Evolutionary conservation across 768 basidiomycete species (phyloP), one percentile per base, ranked within the genome.

Genomic region (Auricularia auricula-judae): DNA sequence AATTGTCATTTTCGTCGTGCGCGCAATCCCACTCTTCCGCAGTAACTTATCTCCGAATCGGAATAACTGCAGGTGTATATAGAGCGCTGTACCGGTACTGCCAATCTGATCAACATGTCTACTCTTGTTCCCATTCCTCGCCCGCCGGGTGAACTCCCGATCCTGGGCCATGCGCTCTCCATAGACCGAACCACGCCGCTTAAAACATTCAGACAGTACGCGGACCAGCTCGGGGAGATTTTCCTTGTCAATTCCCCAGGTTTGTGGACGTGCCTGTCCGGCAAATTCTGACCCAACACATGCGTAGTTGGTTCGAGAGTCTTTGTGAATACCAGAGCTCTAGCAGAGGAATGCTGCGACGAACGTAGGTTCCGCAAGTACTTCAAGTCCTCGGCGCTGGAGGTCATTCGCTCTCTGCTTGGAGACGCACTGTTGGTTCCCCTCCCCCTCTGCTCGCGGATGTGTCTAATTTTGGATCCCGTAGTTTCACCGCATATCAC

Each of bases 291-390:
- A 35, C 7, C 23, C 12, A 23, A n/a, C 11, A 29, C 29, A 29
- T 29, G 29, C 56, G 23, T 62, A 77, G 76, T 72, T 7, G 65
- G 72, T 33, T 67, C 61, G 1, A 36, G 72, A 10, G 64, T 76
- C 53, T 65, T 74, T 34, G 70, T 78, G 18, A 76, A 71, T 60
- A 73, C 74, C 8, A 73, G 78, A 47, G 74, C 72, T 16, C 72
- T 81, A 3, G 71, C 73, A 18, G 74, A 78, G 65, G 79, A 81
- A 67, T 69, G 78, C 3, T 76, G 74, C 39, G 76, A 81, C 67
- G 79, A 82, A 36, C 74, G 70, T 33, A 70, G 74, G 14, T 81
- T 81, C 71, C 68, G 72, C 34, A 82, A 82, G 69, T 69, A 65
- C 16, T 72, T 80, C 12, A 51, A 29, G 16, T 34, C 21, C 7